A percentile compares a stretch with the other conserved stretches of the same genome.
phyloP scores from a whole-genome alignment of 148 eudicot genomes.

The Bassia scoparia region DNA sequence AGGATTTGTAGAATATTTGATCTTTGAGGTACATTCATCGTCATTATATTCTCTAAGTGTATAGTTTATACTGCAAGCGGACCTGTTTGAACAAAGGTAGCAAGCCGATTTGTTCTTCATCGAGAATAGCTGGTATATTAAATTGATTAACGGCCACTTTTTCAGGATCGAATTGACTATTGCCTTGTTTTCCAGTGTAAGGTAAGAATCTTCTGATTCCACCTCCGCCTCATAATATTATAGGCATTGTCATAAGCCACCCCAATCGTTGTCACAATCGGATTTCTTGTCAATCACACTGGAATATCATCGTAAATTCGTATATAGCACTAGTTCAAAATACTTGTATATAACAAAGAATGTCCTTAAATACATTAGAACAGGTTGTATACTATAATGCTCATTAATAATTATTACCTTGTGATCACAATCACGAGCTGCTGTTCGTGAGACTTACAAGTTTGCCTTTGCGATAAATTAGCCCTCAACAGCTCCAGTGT shows the following conservation, averaged over 20 bases:
- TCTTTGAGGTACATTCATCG: no score
- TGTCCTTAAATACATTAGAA: no score
- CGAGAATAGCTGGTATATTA: constrained; percentile 63
- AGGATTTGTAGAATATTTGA: no score
- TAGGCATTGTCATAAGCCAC: constrained; percentile 96
- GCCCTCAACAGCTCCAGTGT: constrained; percentile 94
- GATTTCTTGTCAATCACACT: constrained; percentile 61
- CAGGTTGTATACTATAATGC: no score
- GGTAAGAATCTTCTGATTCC: constrained; percentile 59
- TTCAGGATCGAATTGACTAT: constrained; percentile 50
- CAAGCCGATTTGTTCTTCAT: constrained; percentile 88
- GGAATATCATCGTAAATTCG: neutral
- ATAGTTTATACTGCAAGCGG: constrained; percentile 77
- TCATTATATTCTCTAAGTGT: no score
- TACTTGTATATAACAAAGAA: neutral
- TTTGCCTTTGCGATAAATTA: constrained; percentile 76
- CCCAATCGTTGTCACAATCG: constrained; percentile 77
- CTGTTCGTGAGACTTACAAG: constrained; percentile 75
- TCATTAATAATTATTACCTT: no score
- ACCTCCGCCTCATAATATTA: constrained; percentile 85
- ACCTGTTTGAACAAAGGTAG: constrained; percentile 61
- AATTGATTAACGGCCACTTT: constrained; percentile 57
- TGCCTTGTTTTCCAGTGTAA: constrained; percentile 64
- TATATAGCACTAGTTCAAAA: neutral
- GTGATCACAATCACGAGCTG: constrained; percentile 90